These are phyloP conservation scores for Magnusiomyces tetraspermus DNA, from an alignment of 1,139 yeast genomes.

Conservation along the genomic window DNA sequence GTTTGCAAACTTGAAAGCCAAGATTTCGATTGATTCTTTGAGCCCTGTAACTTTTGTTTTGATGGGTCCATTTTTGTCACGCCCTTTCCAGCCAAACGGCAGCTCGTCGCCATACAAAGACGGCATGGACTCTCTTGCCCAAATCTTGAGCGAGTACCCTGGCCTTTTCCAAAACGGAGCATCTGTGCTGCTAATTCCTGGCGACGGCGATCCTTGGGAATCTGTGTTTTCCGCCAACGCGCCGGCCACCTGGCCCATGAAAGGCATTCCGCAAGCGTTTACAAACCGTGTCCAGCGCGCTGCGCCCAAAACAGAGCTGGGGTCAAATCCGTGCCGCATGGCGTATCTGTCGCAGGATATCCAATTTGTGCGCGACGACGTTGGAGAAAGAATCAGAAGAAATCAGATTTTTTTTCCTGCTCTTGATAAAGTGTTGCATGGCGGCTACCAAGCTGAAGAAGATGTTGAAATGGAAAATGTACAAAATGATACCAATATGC, in stretches of 20 bases:
- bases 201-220: slow-evolving; percentile 90
- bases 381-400: slow-evolving; percentile 59
- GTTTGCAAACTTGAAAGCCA: slow-evolving; percentile 41
- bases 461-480: background rate
- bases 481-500: background rate
- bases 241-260: slow-evolving; percentile 59
- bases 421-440: slow-evolving; percentile 17
- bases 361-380: slow-evolving; percentile 61
- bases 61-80: slow-evolving; percentile 62
- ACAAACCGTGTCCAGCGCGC: slow-evolving; percentile 57
- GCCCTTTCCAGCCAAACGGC: slow-evolving; percentile 48
- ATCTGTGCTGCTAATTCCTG: slow-evolving; percentile 51
- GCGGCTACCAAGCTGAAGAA: background rate
- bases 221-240: slow-evolving; percentile 63
- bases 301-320: slow-evolving; percentile 59
- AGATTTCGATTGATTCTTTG: slow-evolving; percentile 34
- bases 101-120: slow-evolving; percentile 50
- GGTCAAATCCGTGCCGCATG: slow-evolving; percentile 68
- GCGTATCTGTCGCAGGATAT: slow-evolving; percentile 79
- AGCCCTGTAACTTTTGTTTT: slow-evolving; percentile 52
- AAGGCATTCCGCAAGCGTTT: slow-evolving; percentile 60
- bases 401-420: slow-evolving; percentile 51
- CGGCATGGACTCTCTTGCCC: slow-evolving; percentile 63
- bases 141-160: slow-evolving; percentile 43
- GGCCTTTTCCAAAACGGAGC: slow-evolving; percentile 21